Conservation (phyloP, 305 asterid species). For the Fraxinus nigra region DNA sequence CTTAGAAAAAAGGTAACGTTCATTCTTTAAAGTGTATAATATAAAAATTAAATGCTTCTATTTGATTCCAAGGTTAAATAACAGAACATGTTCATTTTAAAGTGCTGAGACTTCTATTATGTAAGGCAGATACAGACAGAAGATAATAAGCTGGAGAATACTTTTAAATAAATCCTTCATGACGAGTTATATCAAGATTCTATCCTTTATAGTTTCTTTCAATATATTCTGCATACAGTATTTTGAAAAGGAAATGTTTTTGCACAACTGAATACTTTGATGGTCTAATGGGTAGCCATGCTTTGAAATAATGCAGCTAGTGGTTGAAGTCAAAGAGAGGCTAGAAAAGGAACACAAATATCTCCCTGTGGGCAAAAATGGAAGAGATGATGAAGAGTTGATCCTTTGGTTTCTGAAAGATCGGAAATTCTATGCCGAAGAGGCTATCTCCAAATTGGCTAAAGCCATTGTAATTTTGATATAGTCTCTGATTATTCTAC, state of each 20-base stretch:
- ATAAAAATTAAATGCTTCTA: not conserved
- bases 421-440: conserved; percentile 68
- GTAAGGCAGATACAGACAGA: not conserved
- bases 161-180: not conserved
- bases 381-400: conserved; percentile 90
- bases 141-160: not conserved
- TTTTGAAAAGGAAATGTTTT: not conserved
- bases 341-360: conserved; percentile 53
- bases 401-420: conserved; percentile 90
- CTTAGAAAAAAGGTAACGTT: not conserved
- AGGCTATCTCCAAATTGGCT: conserved; percentile 64
- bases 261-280: not conserved
- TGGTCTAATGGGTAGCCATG: not conserved
- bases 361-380: conserved; percentile 76
- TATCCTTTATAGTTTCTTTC: not conserved
- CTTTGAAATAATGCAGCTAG: conserved; percentile 53
- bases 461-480: conserved; percentile 74
- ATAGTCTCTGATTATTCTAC: conserved; percentile 1
- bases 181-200: not conserved
- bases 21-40: not conserved
- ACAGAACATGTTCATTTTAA: not conserved
- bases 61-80: not conserved
- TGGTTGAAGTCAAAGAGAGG: conserved; percentile 69
- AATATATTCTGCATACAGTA: not conserved
- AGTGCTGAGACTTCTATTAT: not conserved